Evolutionary conservation across 2,329 filamentous ascomycete species (phyloP), one percentile per base, ranked within the genome.

Genomic region (Colletotrichum sp.): DNA sequence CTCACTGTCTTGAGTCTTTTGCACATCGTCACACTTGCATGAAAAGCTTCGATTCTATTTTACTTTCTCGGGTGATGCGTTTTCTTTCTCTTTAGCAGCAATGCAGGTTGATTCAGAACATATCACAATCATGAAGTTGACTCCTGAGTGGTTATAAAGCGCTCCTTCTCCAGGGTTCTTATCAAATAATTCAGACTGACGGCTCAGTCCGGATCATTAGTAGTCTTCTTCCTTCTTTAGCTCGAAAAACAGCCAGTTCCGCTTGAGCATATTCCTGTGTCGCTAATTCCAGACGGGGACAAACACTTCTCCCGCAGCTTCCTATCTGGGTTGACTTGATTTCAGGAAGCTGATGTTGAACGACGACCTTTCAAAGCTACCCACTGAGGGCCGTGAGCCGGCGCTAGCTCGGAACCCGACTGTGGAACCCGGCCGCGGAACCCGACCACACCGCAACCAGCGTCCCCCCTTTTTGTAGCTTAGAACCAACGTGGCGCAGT

Each of bases 251-350:
- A 48, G 39, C 39, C 39, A n/a, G 18, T n/a, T 4, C 39, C 0
- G 3, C 39, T 8, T 4, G 0, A n/a, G 39, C 12, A n/a, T 12
- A 48, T n/a, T n/a, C 22, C 9, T 22, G 18, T 9, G 6, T 4
- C 1, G 2, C 5, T 10, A n/a, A 48, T 12, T 48, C 18, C 2
- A 7, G 0, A 12, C 18, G 5, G 5, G 18, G 18, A n/a, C 18
- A 48, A 4, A 6, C 9, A 10, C 0, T 4, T 48, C 9, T n/a
- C 4, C 1, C 4, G 2, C 9, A 6, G 0, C 3, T n/a, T 7
- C 5, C 18, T n/a, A n/a, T 12, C 6, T n/a, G 18, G 39, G 6
- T 48, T 4, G 18, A 48, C 39, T 48, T n/a, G 18, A 48, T n/a
- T 12, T 48, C 39, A 48, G 9, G 9, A 48, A 4, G 3, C n/a